phyloP scores from a whole-genome alignment of 768 basidiomycete genomes.

The Fistulinella prunicolor region DNA sequence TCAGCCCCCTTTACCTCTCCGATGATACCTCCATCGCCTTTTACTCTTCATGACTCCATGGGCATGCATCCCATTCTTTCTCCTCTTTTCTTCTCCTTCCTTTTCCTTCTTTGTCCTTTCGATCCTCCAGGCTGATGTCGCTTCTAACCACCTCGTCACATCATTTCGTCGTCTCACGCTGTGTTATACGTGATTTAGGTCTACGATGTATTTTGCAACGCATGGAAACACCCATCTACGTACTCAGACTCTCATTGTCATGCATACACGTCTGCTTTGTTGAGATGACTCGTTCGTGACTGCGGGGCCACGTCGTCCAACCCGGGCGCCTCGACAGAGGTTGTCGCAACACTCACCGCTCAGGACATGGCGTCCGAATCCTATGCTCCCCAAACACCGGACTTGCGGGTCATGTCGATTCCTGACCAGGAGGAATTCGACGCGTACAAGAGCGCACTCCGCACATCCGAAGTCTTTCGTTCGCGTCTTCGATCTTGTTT shows the following conservation, averaged over 20 bases:
- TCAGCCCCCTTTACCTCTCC: constrained; percentile 63
- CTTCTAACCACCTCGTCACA: constrained; percentile 31
- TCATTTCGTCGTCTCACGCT: constrained; percentile 36
- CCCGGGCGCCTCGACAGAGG: no score
- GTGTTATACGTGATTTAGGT: constrained; percentile 41
- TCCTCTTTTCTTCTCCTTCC: constrained; percentile 3
- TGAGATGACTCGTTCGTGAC: constrained; percentile 6
- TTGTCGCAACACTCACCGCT: no score
- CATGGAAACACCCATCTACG: constrained; percentile 30
- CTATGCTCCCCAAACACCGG: constrained; percentile 43
- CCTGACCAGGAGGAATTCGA: constrained; percentile 49
- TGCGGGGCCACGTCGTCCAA: constrained; percentile 21
- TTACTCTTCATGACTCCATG: constrained; percentile 27
- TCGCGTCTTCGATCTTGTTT: constrained; percentile 25
- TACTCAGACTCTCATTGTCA: constrained; percentile 5
- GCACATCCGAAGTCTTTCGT: constrained; percentile 64
- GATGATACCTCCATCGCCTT: constrained; percentile 70
- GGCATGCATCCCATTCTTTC: constrained; percentile 23
- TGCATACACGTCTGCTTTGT: background rate
- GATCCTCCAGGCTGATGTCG: constrained; percentile 31
- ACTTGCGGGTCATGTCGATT: constrained; percentile 55
- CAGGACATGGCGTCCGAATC: constrained; percentile 27
- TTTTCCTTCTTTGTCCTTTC: constrained; percentile 21
- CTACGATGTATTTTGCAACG: constrained; percentile 39
- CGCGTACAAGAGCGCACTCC: constrained; percentile 48